Conservation (phyloP, 345 rosid genomes). For the Stellera chamaejasme region DNA sequence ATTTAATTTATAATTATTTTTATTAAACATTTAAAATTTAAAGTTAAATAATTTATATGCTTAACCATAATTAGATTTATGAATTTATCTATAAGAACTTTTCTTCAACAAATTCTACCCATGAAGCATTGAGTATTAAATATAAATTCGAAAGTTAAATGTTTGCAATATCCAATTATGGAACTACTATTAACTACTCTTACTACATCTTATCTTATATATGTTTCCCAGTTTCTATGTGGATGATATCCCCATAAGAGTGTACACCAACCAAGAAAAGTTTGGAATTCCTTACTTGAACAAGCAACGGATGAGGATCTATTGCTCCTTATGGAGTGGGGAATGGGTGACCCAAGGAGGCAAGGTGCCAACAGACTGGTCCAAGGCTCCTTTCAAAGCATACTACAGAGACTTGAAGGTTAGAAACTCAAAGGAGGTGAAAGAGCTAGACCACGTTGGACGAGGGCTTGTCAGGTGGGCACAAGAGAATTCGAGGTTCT, state of each 20-base stretch:
- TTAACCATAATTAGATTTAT: too few relatives aligned
- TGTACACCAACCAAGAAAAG: conserved; percentile 4
- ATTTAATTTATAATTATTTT: too few relatives aligned
- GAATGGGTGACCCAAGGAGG: conserved; percentile 12
- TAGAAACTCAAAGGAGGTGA: not conserved
- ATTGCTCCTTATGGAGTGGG: conserved; percentile 7
- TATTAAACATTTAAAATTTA: too few relatives aligned
- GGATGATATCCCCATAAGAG: conserved; percentile 10
- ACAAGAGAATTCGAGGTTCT: conserved; percentile 24
- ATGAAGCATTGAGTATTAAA: too few relatives aligned
- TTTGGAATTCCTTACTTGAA: conserved; percentile 10
- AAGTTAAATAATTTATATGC: too few relatives aligned
- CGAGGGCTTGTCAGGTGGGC: conserved; percentile 24
- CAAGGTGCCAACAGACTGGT: conserved; percentile 6
- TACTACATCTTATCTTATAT: not conserved
- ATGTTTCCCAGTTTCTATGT: conserved; percentile 4
- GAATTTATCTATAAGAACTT: not conserved
- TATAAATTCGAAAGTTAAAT: too few relatives aligned
- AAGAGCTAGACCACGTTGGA: conserved; percentile 13
- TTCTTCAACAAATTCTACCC: not conserved
- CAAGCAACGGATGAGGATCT: conserved; percentile 10
- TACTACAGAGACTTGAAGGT: conserved; percentile 6
- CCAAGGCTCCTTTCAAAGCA: conserved; percentile 8
- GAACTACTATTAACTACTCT: not conserved
- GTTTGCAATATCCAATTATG: too few relatives aligned